Evolutionary conservation across 1,284 basidiomycete species (phyloP), one percentile per base, ranked within the genome.

Genomic region (Cutaneotrichosporon sp.): DNA sequence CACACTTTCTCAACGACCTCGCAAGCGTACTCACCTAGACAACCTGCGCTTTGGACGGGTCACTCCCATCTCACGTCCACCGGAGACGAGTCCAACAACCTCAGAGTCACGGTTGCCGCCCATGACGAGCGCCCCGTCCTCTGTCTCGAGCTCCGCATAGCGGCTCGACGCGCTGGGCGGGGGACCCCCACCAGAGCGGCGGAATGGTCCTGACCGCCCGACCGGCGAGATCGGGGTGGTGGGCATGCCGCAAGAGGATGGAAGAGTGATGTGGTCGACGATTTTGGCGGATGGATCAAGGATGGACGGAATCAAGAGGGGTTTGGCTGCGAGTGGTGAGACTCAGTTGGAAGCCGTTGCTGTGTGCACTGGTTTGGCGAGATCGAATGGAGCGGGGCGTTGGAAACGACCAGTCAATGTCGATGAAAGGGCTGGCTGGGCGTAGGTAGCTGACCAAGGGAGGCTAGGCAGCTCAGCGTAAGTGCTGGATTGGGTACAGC

Each of bases 41-140:
- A 79, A 57, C 21, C 77, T 57, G 42, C 77, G 63, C 63, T 79
- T 79, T 1, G 77, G 77, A 49, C 69, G 69, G 6, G 76, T 77
- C 16, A 75, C 73, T 4, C 77, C 76, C 7, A 69, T 65, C 30
- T 65, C 60, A 13, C 60, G 60, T 11, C 60, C 60, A 21, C n/a
- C 58, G 1, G 50, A 22, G 47, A 18, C 36, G n/a, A 36, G 34
- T 36, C 46, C 58, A 8, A 30, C 31, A 16, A 40, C 42, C n/a
- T 46, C 42, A 46, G 42, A 13, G 36, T 53, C 58, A 36, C 22
- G 26, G 18, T 30, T 13, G 11, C 51, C 58, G 32, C 58, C 47
- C 58, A 60, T 60, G 58, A 60, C 50, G 21, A 60, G 34, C 38
- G 50, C 58, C 9, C 58, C 58, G 38, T 60, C 58, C 7, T 60